Evolutionary conservation across 805 yeast genomes (phyloP), one percentile per base, ranked within the genome.

Genomic region (Cyberlindnera petersonii): DNA sequence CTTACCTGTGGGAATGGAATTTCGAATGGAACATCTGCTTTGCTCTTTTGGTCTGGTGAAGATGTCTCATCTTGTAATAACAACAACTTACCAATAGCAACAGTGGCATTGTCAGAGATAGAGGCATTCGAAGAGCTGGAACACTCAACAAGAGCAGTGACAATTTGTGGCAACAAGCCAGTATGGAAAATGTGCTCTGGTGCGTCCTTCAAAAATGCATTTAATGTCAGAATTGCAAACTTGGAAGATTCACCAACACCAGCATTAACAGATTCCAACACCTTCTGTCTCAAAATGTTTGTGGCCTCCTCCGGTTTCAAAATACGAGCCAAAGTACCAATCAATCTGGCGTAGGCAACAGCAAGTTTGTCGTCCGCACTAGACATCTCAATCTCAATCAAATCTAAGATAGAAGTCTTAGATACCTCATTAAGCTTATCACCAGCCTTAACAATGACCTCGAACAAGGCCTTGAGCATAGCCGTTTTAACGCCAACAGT

Each of bases 361-460:
- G 84, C 84, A 26, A 78, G 59, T 44, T 79, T 77, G 42, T 79
- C 87, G 50, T 71, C 73, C 16, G 68, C 70, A 5, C 60, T 64
- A 17, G 68, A 48, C 48, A 83, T 75, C 48, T 84, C 87, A 35
- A 77, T 79, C 58, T 85, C 93, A 33, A 88, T 83, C 39, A 89
- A 69, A 9, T 77, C 68, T 66, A 87, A 70, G 31, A 89, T 78
- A 28, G 78, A 68, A 13, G 67, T 63, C 59, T 86, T 83, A 6
- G 95, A 82, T 2, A 75, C 63, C 50, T 84, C 93, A 52, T 78
- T 79, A 72, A 91, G 71, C 56, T 82, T 82, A 28, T 67, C 61
- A 31, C 97, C 97, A 13, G 91, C 89, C 52, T 78, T 81, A 26
- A 72, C 63, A 22, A 87, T 85, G 39, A 91, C 93, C 57, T 86